Conservation (phyloP, 371 early-diverging fungal species). For the Rhizopus arrhizus region DNA sequence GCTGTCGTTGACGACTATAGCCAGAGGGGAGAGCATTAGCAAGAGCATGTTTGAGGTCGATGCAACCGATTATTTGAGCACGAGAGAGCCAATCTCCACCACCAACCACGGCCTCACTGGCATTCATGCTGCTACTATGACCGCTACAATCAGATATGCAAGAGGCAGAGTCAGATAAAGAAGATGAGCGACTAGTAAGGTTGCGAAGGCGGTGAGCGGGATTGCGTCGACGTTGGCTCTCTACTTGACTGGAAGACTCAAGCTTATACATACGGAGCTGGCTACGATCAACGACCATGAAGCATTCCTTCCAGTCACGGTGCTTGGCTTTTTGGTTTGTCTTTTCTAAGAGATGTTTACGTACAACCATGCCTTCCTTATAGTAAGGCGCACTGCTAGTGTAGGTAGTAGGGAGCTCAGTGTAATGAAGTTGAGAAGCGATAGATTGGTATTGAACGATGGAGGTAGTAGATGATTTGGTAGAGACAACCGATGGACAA, state of each 20-base stretch:
- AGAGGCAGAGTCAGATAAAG: conserved; percentile 48
- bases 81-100: conserved; percentile 27
- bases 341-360: conserved; percentile 80
- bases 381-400: conserved; percentile 40
- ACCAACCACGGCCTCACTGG: not conserved
- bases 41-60: conserved; percentile 78
- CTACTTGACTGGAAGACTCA: conserved; percentile 34
- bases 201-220: conserved; percentile 21
- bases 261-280: conserved; percentile 78
- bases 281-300: conserved; percentile 71
- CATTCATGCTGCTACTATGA: not conserved
- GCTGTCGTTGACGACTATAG: conserved; percentile 73
- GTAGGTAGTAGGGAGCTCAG: conserved; percentile 22
- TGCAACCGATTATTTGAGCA: conserved; percentile 51
- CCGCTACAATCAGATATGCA: conserved; percentile 10
- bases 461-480: conserved; percentile 3
- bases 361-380: conserved; percentile 73
- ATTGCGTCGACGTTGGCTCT: conserved; percentile 10
- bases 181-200: conserved; percentile 14
- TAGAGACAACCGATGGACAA: conserved; percentile 21
- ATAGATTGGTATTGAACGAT: conserved; percentile 33
- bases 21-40: conserved; percentile 83
- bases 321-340: conserved; percentile 75
- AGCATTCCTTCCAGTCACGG: conserved; percentile 80
- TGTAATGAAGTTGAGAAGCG: conserved; percentile 25